Conservation (phyloP, 208 protist species). For the Crithidia fasciculata region DNA sequence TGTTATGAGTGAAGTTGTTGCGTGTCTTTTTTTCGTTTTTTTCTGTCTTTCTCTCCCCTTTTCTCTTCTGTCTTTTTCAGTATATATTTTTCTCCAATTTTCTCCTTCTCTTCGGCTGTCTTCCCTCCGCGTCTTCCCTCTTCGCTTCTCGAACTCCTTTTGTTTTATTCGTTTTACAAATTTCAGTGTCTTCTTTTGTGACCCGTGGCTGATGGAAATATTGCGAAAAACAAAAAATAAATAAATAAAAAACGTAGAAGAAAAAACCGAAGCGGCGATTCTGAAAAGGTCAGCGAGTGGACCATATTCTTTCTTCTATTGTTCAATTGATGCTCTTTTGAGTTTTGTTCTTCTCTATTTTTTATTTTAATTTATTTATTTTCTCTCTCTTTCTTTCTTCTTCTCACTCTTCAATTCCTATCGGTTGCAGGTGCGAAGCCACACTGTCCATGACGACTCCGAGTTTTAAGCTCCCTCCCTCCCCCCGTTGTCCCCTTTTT, state of each 20-base stretch:
- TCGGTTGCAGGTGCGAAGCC: no score
- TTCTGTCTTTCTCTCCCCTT: not conserved
- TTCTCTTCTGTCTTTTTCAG: slow-evolving; percentile 1
- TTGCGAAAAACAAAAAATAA: no score
- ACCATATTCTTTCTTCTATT: not conserved
- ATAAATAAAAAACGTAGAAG: no score
- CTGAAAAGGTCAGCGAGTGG: no score
- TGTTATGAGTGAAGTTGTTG: not conserved
- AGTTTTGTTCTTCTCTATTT: slow-evolving; percentile 4
- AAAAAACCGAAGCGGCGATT: no score
- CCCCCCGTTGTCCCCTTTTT: slow-evolving; percentile 1
- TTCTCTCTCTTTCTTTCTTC: not conserved
- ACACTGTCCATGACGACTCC: no score
- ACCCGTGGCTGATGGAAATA: no score
- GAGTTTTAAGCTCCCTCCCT: not conserved
- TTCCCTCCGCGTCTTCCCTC: not conserved
- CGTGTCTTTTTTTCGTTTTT: slow-evolving; percentile 18
- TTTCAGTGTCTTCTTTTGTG: no score
- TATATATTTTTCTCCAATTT: not conserved
- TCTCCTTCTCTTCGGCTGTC: not conserved
- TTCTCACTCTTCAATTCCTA: not conserved
- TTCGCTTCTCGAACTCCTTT: no score
- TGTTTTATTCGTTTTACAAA: no score
- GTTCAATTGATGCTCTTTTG: not conserved
- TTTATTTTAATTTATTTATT: not conserved